Conservation (phyloP, 768 basidiomycete species). For the Mycena maculata region DNA sequence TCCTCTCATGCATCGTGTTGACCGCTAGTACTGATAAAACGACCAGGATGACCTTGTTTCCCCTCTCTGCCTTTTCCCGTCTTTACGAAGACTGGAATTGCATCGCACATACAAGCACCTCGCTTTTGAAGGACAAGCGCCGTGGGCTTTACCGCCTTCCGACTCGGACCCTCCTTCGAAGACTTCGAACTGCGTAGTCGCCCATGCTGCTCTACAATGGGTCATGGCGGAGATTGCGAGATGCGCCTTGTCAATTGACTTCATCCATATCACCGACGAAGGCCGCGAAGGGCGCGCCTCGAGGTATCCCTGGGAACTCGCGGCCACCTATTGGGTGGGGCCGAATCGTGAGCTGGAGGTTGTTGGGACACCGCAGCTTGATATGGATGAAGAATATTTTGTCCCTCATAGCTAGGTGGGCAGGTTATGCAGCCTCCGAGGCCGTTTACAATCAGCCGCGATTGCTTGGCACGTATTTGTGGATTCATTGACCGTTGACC, state of each 20-base stretch:
- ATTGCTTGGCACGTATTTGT: too few species aligned
- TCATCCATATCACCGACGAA: constrained; percentile 9
- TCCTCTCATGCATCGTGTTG: too few species aligned
- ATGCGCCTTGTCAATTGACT: neutral
- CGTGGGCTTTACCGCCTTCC: neutral
- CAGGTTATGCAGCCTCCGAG: too few species aligned
- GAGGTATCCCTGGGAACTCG: neutral
- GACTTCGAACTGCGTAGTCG: neutral
- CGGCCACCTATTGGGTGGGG: neutral
- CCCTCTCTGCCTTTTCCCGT: neutral
- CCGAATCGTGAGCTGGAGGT: neutral
- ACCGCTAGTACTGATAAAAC: neutral
- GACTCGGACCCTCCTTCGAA: neutral
- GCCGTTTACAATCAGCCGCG: too few species aligned
- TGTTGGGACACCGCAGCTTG: neutral
- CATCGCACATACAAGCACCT: neutral
- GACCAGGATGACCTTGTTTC: constrained; percentile 13
- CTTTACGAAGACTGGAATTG: neutral
- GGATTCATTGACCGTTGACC: too few species aligned
- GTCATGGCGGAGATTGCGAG: neutral
- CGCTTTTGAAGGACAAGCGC: neutral
- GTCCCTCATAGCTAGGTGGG: too few species aligned
- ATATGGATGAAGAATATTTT: neutral
- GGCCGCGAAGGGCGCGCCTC: neutral
- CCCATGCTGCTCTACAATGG: constrained; percentile 6